These are phyloP conservation scores for Helicostylum pulchrum DNA, from an alignment of 192 early-diverging fungal species.

Conservation along the genomic window DNA sequence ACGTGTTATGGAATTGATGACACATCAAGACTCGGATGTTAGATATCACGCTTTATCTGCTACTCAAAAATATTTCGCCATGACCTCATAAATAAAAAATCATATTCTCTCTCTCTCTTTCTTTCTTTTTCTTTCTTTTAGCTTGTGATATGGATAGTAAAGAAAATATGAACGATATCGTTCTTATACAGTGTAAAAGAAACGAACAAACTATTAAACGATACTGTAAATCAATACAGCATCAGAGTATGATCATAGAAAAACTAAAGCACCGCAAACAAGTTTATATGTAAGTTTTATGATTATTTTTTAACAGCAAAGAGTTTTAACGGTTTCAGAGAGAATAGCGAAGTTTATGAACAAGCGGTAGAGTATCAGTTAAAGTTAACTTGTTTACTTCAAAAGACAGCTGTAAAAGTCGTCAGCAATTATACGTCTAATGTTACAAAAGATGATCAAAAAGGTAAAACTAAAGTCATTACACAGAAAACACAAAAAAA, in stretches of 20 bases:
- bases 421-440: not conserved
- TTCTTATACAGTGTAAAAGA: too few species aligned
- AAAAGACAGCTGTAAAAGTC: not conserved
- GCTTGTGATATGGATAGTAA: too few species aligned
- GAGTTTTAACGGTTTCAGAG: not conserved
- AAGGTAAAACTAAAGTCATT: not conserved
- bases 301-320: too few species aligned
- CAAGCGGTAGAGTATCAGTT: not conserved
- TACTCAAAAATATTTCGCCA: conserved; percentile 66
- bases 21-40: conserved; percentile 84
- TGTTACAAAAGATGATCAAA: not conserved
- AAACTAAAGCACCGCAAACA: too few species aligned
- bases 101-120: too few species aligned
- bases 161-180: too few species aligned
- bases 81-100: conserved; percentile 8
- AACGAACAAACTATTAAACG: too few species aligned
- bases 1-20: conserved; percentile 93
- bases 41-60: conserved; percentile 87
- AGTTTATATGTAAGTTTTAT: too few species aligned
- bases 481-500: not conserved
- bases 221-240: too few species aligned
- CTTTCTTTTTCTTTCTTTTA: too few species aligned
- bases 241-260: too few species aligned
- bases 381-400: not conserved
- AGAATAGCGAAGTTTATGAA: conserved; percentile 1